A percentile compares a stretch with the other conserved stretches of the same genome.
These are phyloP conservation scores for Quercus wislizeni DNA, from an alignment of 306 rosid species.

Conservation along the genomic window DNA sequence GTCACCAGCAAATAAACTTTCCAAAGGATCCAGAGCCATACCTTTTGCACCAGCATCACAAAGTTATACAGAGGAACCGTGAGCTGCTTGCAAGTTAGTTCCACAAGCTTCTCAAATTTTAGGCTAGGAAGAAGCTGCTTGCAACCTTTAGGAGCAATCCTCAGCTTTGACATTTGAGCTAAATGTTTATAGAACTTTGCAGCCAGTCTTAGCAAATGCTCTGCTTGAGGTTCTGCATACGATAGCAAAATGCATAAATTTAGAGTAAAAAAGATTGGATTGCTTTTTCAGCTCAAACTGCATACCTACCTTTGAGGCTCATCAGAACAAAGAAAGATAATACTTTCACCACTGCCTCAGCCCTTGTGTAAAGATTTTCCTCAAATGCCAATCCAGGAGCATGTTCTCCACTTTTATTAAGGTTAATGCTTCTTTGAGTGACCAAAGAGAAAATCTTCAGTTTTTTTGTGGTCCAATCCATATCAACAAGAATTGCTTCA, in stretches of 20 bases:
- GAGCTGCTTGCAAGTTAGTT: constrained; percentile 40
- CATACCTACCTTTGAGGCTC: constrained; percentile 28
- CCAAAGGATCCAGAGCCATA: neutral
- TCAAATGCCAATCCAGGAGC: constrained; percentile 24
- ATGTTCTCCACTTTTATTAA: constrained; percentile 17
- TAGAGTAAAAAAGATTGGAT: neutral
- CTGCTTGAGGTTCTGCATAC: constrained; percentile 37
- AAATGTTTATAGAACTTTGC: constrained; percentile 38
- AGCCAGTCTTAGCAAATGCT: constrained; percentile 30
- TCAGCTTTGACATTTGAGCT: constrained; percentile 41
- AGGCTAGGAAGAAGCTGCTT: constrained; percentile 37
- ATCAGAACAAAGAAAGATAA: constrained; percentile 32
- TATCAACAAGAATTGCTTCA: constrained; percentile 27
- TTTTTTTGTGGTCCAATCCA: constrained; percentile 40
- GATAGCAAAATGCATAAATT: neutral
- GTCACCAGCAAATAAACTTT: neutral
- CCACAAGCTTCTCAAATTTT: constrained; percentile 40
- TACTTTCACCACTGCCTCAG: constrained; percentile 38
- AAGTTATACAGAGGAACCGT: constrained; percentile 35
- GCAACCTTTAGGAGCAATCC: constrained; percentile 39
- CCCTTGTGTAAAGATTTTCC: constrained; percentile 35
- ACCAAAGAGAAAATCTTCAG: constrained; percentile 21
- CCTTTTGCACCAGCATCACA: constrained; percentile 31
- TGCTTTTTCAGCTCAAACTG: neutral
- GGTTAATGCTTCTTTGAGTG: constrained; percentile 9